A percentile compares a stretch with the other conserved stretches of the same genome.
Evolutionary conservation across 495 filamentous ascomycete species (phyloP).

Genomic region (Penicillium dipodomyicola): DNA sequence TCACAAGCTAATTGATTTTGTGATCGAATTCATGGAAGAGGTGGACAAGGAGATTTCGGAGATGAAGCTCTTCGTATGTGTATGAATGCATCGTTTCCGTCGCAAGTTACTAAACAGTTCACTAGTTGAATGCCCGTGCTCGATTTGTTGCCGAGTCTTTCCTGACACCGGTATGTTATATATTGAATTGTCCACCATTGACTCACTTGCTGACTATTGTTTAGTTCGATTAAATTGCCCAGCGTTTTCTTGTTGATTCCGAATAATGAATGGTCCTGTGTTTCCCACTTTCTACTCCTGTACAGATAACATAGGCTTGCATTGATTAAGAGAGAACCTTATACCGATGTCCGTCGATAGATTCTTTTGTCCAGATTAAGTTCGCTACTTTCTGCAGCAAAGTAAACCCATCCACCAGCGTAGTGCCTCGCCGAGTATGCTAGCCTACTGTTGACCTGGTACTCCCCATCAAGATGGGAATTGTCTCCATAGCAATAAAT

Average conservation of each 20-base stretch:
- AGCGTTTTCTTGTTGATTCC: constrained; percentile 17
- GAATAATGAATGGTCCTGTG: constrained; percentile 24
- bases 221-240: constrained; percentile 42
- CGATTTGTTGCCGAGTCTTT: constrained; percentile 98
- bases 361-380: constrained; percentile 16
- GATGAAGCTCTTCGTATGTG: constrained; percentile 97
- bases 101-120: constrained; percentile 20
- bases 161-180: constrained; percentile 76
- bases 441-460: neutral
- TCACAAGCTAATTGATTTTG: constrained; percentile 97
- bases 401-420: neutral
- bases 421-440: neutral
- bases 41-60: constrained; percentile 99
- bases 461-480: neutral
- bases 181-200: neutral
- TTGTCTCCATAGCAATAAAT: neutral
- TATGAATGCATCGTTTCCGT: constrained; percentile 16
- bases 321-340: constrained; percentile 11
- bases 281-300: constrained; percentile 16
- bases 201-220: constrained; percentile 6
- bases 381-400: neutral
- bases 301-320: constrained; percentile 18
- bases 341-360: neutral
- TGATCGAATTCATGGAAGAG: constrained; percentile 99
- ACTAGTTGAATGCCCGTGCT: constrained; percentile 89